Evolutionary conservation across 805 yeast genomes (phyloP), one percentile per base, ranked within the genome.

Genomic region (Pichia thaimueangensis): DNA sequence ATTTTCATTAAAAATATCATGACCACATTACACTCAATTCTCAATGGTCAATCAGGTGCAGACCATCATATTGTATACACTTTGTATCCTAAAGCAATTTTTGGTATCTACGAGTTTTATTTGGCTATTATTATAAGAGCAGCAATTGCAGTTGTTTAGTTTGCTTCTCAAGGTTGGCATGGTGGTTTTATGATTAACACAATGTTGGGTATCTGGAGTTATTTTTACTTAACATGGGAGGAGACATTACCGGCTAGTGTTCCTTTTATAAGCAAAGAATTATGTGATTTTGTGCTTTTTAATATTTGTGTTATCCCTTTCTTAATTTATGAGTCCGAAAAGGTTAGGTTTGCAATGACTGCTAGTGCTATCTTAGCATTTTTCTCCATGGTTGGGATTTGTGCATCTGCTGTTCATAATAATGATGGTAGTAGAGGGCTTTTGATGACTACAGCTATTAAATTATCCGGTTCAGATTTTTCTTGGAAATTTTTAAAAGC

Each of bases 31-130:
- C 62, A 65, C 42, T 67, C 76, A 5, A 45, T 68, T 28, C 63
- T 72, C 8, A 72, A 71, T 50, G 66, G 72, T 17, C 62, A 59
- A 35, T 74, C 74, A 1, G 78, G 78, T 35, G 50, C 57, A 11
- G 68, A 71, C 39, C 72, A 66, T 62, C 74, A 71, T 48, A 63
- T 73, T 37, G 76, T 77, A 0, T 73, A 62, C 48, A 65, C 76
- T 5, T 62, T 73, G 12, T 62, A 60, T 37, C 61, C 64, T 21
- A 56, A 78, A 39, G 62, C 63, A 42, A 58, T 69, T 3, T 72
- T 68, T 56, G 78, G 78, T 3, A 58, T 71, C 29, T 54, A 59
- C 41, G 75, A 76, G 1, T 61, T 73, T 5, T 61, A 53, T 37
- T 38, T 71, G 22, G 70, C 70, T n/a, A 57, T 73, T 28, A 45